Conservation (phyloP, 2,329 filamentous ascomycete genomes). For the Exophiala calicioides region DNA sequence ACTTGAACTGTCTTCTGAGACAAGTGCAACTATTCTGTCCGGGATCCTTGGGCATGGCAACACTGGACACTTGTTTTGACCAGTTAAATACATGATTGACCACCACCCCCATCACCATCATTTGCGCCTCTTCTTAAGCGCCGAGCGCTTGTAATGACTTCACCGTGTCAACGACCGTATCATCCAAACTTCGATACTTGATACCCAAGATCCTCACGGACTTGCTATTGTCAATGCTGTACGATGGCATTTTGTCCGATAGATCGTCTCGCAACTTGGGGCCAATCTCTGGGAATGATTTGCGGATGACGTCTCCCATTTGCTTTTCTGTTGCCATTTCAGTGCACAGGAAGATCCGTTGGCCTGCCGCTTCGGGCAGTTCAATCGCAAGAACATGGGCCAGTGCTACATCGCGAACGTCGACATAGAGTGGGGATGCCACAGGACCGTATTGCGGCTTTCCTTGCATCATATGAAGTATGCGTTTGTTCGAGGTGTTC, state of each 20-base stretch:
- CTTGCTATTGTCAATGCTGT: conserved; percentile 41
- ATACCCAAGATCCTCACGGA: conserved; percentile 44
- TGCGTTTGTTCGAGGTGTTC: conserved; percentile 41
- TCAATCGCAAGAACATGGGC: conserved; percentile 25
- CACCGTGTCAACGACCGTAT: conserved; percentile 41
- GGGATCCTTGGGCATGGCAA: too few species aligned
- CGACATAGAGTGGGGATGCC: conserved; percentile 19
- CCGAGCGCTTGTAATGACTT: conserved; percentile 61
- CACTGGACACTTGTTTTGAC: too few species aligned
- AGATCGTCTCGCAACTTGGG: conserved; percentile 13
- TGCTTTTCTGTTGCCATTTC: conserved; percentile 14
- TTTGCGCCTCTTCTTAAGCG: conserved; percentile 31
- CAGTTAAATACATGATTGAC: too few species aligned
- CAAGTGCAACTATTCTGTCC: too few species aligned
- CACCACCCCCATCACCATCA: too few species aligned
- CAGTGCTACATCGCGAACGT: conserved; percentile 27
- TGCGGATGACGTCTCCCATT: conserved; percentile 21
- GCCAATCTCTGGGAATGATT: conserved; percentile 21
- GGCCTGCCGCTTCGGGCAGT: conserved; percentile 18
- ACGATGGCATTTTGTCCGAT: conserved; percentile 30
- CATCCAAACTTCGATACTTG: conserved; percentile 40
- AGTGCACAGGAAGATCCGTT: conserved; percentile 23
- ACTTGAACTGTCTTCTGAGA: too few species aligned
- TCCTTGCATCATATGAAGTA: conserved; percentile 36
- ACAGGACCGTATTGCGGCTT: conserved; percentile 32